Evolutionary conservation across 352 stramenopile species (phyloP).

Genomic region (Aphanomyces stellatus): DNA sequence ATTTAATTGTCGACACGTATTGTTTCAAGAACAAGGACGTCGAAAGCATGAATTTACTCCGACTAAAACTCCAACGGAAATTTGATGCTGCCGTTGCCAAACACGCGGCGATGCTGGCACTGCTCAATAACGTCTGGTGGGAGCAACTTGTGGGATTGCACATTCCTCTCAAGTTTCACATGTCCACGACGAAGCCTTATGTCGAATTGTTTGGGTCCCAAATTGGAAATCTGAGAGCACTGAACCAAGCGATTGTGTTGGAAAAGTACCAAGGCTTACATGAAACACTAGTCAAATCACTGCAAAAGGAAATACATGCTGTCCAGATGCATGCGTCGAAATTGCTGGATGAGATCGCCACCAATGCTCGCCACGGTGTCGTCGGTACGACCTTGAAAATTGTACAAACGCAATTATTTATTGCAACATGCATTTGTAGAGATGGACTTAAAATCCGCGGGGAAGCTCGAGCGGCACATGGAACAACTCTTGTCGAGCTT

Average conservation of each 20-base stretch:
- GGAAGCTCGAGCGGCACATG: conserved; percentile 52
- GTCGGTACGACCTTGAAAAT: conserved; percentile 28
- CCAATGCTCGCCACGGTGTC: conserved; percentile 41
- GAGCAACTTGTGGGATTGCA: conserved; percentile 71
- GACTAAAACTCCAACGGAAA: conserved; percentile 59
- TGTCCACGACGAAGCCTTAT: conserved; percentile 58
- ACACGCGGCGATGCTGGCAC: conserved; percentile 42
- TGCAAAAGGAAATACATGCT: conserved; percentile 75
- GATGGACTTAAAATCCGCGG: conserved; percentile 40
- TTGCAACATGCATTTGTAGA: conserved; percentile 23
- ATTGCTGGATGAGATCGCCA: conserved; percentile 58
- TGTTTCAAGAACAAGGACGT: conserved; percentile 85
- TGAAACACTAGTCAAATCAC: conserved; percentile 62
- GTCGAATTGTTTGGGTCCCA: conserved; percentile 52
- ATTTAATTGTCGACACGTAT: conserved; percentile 78
- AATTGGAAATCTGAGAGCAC: conserved; percentile 48
- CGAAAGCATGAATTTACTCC: conserved; percentile 75
- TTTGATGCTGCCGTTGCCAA: conserved; percentile 45
- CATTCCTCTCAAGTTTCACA: conserved; percentile 56
- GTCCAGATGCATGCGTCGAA: conserved; percentile 60
- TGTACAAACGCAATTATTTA: neutral
- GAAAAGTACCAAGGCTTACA: conserved; percentile 67
- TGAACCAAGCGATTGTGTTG: conserved; percentile 74
- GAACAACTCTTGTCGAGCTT: conserved; percentile 56
- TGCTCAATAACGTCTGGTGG: conserved; percentile 74